phyloP scores from a whole-genome alignment of 331 rosid genomes.

The Prunus yedoensis region DNA sequence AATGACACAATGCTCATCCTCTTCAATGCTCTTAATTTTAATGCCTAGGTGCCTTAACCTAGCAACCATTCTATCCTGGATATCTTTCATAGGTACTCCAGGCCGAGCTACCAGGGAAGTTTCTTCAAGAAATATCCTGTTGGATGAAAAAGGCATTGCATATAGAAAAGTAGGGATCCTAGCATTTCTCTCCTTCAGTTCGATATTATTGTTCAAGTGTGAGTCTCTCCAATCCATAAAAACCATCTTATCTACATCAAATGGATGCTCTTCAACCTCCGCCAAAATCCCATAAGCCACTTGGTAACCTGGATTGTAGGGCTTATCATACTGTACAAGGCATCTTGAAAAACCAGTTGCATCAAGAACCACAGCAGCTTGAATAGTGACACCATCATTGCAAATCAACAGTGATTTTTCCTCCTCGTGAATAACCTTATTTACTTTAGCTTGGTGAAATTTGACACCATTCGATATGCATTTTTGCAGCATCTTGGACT shows the following conservation, averaged over 20 bases:
- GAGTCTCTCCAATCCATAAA: conserved; percentile 99
- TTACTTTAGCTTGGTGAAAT: conserved; percentile 90
- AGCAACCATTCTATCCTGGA: conserved; percentile 92
- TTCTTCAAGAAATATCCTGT: conserved; percentile 87
- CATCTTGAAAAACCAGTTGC: conserved; percentile 96
- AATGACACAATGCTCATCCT: conserved; percentile 93
- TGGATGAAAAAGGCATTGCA: conserved; percentile 95
- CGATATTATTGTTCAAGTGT: conserved; percentile 49
- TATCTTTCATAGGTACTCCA: conserved; percentile 76
- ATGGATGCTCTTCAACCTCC: conserved; percentile 91
- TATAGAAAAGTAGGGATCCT: conserved; percentile 84
- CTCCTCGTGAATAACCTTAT: conserved; percentile 84
- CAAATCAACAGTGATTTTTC: conserved; percentile 72
- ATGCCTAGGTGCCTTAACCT: conserved; percentile 85
- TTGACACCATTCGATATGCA: conserved; percentile 85
- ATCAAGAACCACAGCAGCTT: conserved; percentile 90
- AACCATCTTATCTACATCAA: conserved; percentile 89
- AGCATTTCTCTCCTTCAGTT: conserved; percentile 71
- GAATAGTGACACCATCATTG: conserved; percentile 85
- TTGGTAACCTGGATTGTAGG: conserved; percentile 64
- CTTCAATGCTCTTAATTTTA: conserved; percentile 89
- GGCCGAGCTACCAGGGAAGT: conserved; percentile 97
- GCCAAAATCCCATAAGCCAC: conserved; percentile 93
- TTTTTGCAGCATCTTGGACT: conserved; percentile 91
- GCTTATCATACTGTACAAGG: conserved; percentile 87